These are phyloP conservation scores for Boletales sp. DNA, from an alignment of 768 basidiomycete species.

Conservation along the genomic window DNA sequence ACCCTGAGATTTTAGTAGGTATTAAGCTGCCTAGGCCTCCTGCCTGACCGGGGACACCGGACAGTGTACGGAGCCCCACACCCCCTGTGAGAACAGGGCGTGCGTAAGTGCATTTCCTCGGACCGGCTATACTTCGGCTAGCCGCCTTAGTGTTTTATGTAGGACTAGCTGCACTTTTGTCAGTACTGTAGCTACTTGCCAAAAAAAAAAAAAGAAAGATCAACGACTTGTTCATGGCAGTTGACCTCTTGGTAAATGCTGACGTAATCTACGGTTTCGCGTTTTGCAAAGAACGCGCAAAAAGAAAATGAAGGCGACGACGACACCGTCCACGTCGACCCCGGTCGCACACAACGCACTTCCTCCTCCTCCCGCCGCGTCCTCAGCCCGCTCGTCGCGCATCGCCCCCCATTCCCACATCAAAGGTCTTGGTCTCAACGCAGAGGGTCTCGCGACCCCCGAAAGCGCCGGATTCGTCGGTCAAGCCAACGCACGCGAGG, in stretches of 20 bases:
- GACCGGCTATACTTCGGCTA: too few species aligned
- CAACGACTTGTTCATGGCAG: too few species aligned
- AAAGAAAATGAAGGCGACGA: slow-evolving; percentile 35
- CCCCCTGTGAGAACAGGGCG: too few species aligned
- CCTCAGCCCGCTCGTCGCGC: slow-evolving; percentile 66
- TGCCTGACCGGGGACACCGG: too few species aligned
- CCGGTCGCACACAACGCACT: slow-evolving; percentile 73
- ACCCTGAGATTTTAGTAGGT: neutral
- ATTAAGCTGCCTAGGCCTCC: too few species aligned
- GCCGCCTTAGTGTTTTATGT: too few species aligned
- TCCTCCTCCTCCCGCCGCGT: slow-evolving; percentile 60
- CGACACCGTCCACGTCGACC: slow-evolving; percentile 45
- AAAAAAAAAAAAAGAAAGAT: too few species aligned
- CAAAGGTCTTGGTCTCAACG: slow-evolving; percentile 86
- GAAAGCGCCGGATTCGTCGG: slow-evolving; percentile 89
- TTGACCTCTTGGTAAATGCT: neutral
- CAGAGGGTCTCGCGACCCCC: slow-evolving; percentile 73
- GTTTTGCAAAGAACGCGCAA: neutral
- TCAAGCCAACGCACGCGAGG: slow-evolving; percentile 88
- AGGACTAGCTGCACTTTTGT: too few species aligned
- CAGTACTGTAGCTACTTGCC: too few species aligned
- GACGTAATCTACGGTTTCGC: slow-evolving; percentile 4
- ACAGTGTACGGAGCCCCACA: too few species aligned
- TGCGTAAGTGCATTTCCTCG: too few species aligned
- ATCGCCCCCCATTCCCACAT: slow-evolving; percentile 95